Base-by-base conservation (phyloP, 352 stramenopile species). In the Globisporangium barbulae region DNA sequence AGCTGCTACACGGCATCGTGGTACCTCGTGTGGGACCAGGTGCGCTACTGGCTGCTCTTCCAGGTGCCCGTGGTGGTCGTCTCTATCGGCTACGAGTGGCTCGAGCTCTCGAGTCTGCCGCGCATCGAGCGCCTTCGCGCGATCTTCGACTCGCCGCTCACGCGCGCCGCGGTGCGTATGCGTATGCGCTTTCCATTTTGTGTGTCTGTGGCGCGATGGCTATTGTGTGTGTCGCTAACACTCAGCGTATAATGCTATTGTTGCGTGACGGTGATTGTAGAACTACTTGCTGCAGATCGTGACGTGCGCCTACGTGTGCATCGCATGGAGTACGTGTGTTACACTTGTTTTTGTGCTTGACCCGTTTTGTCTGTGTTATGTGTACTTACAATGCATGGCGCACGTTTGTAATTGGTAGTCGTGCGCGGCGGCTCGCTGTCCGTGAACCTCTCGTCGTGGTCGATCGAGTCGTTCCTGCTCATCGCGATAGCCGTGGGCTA, bases 251-350 rank as follows among this genome's bases (percentile, higher is more conserved):
- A 28, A 28, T 28, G 25, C 25, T 28, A 28, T 28, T 28, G 25
- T 33, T 54, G 48, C 15, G 13, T 50, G 7, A 41, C 6, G 42
- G 53, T 15, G 9, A 64, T 10, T 60, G 22, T 60, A 95, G 86
- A 92, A 90, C 63, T 81, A 90, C 61, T 70, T 91, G 30, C 68
- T 93, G 19, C 87, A 96, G 68, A 72, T 96, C 69, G 62, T 94
- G 44, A 81, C 85, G 39, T 91, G 76, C 62, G 71, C 79, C 53
- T 93, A 91, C 73, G 78, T 89, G 47, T 96, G 87, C 74, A 72
- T 90, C 64, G 78, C 88, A 33, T 96, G 85, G 87, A 83, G 87
- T 96, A 77, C 63, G 82, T 88, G 5, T 41, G 12, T 15, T 19
- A 19, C 25, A 30, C 12, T 35, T 5, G 47, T 31, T 9, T 28